These are phyloP conservation scores for Scheffersomyces coipomensis DNA, from an alignment of 805 yeast species.

Conservation along the genomic window DNA sequence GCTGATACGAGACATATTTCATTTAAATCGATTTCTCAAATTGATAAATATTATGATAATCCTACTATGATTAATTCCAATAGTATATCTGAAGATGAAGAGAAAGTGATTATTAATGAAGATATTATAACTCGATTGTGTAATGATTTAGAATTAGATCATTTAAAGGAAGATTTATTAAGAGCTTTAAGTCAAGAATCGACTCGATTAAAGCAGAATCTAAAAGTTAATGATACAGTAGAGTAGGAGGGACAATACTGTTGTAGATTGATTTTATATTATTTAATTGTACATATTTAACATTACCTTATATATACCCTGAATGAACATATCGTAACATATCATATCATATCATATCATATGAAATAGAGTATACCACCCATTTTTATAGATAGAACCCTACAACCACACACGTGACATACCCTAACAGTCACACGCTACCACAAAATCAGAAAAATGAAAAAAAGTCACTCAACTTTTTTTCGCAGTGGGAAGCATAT, in stretches of 20 bases:
- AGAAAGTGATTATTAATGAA: constrained; percentile 43
- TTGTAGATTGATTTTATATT: too few species aligned
- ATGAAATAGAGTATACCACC: too few species aligned
- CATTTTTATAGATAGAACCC: too few species aligned
- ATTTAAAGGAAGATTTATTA: constrained; percentile 41
- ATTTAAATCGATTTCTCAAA: constrained; percentile 11
- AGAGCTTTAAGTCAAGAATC: constrained; percentile 59
- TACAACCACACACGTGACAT: too few species aligned
- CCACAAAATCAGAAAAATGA: too few species aligned
- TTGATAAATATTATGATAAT: constrained; percentile 18
- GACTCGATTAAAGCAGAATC: constrained; percentile 16
- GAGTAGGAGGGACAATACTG: constrained; percentile 6
- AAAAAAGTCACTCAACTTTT: too few species aligned
- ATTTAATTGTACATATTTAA: too few species aligned
- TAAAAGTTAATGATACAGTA: constrained; percentile 15
- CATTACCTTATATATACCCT: too few species aligned
- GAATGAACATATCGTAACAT: too few species aligned
- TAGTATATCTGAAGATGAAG: constrained; percentile 16
- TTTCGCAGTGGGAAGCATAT: too few species aligned
- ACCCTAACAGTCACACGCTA: too few species aligned
- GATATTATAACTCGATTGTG: constrained; percentile 46
- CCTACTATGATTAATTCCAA: neutral
- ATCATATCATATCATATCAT: too few species aligned
- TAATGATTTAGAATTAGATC: constrained; percentile 43
- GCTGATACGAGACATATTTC: constrained; percentile 20